Base-by-base conservation (phyloP, 2,329 filamentous ascomycete genomes). In the Acarospora socialis region DNA sequence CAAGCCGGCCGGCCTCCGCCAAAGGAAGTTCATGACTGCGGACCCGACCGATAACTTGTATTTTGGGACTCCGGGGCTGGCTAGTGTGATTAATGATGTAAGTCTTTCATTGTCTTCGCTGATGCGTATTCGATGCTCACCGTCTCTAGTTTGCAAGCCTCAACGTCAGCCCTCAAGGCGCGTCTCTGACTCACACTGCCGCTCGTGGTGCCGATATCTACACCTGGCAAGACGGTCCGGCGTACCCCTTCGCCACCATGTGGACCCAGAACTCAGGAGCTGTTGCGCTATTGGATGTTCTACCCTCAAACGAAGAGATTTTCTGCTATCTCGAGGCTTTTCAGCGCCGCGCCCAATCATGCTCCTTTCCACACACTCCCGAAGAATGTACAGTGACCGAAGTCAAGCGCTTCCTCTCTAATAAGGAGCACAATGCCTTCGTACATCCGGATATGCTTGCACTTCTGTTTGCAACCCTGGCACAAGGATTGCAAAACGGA, bases 21-120 rank as follows among this genome's bases (percentile, higher is more conserved):
- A 46, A 35, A 41, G 44, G 5, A 50, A 51, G 32, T 43, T 4
- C 17, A 17, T 9, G n/a, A 5, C 53, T 15, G 49, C 50, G 14
- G 56, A 59, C 34, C 51, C 53, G 37, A 46, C 54, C 20, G 57
- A 63, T 35, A 63, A 58, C 34, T 50, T 63, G 4, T 66, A 65
- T 43, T 66, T 65, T 44, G 62, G 61, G 5, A 60, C 56, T 25
- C 61, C 63, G n/a, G 57, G 57, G 4, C 50, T 65, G 24, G 59
- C 58, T 8, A 65, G 52, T 37, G 55, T 65, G 17, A 51, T 64
- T 21, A 49, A 51, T 35, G 61, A 66, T 44, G 62, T 64, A 42
- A 35, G 50, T 40, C 13, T 21, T n/a, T 30, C 25, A 16, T 20
- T 20, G 21, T 16, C 25, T 12, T 35, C 12, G 26, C 35, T 18